Base-by-base conservation (phyloP, 495 filamentous ascomycete species). In the Talaromyces adpressus region DNA sequence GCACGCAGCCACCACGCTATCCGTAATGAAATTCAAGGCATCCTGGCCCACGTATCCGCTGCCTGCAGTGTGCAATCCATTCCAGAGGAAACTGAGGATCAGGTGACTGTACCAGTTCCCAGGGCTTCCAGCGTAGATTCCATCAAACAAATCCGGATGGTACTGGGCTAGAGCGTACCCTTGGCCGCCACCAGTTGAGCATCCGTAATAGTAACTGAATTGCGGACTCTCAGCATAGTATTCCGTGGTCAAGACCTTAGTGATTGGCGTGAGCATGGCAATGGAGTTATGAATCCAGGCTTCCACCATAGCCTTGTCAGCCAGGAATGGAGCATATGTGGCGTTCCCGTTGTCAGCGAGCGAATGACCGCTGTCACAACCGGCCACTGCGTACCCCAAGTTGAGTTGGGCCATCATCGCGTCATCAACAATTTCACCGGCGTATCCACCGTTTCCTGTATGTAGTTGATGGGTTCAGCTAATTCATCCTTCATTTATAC, bases 211-310 rank as follows among this genome's bases (percentile, higher is more conserved):
- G 58, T 80, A 80, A 29, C 67, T 75, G 54, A 72, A 69, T 56
- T 63, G 65, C 7, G 75, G 69, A 9, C 32, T 27, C 45, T 62
- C n/a, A 6, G 61, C 62, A 53, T 79, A 80, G 67, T 73, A 79
- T 54, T 34, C 25, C 0, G 68, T 47, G 6, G 64, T 60, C 6
- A 79, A 62, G 7, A 66, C 49, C 22, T 69, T 75, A 4, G 74
- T 74, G 9, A 69, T 36, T 3, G 63, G 65, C 0, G 77, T 77
- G 27, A 76, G 70, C 23, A 75, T 69, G 4, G 73, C 72, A 29
- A 79, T 75, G 6, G 76, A 75, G 32, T 80, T 65, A 52, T 80
- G 76, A 58, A 79, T 79, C 77, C 77, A 80, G 8, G 75, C 75
- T 41, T 66, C 57, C 25, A 71, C 67, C 62, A 78, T 67, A 30